These are phyloP conservation scores for Melanogaster broomeanus DNA, from an alignment of 768 basidiomycete genomes.

Conservation along the genomic window DNA sequence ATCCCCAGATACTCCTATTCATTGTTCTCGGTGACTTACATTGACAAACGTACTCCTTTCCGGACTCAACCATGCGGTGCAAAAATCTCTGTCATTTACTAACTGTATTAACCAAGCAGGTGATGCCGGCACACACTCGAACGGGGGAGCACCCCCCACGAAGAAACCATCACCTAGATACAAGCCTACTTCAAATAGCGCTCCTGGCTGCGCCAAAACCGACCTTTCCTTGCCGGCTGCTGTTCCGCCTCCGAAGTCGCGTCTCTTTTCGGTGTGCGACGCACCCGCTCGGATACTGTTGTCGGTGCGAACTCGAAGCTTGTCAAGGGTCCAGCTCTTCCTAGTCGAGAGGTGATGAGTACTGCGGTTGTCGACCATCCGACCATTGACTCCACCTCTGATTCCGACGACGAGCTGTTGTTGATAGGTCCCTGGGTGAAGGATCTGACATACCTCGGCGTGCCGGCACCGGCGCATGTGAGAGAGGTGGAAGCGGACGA, in stretches of 20 bases:
- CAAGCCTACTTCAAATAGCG: slow-evolving; percentile 36
- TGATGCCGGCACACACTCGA: slow-evolving; percentile 9
- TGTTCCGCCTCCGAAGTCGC: neutral
- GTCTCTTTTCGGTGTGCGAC: slow-evolving; percentile 26
- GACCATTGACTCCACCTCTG: slow-evolving; percentile 11
- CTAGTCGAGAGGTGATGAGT: neutral
- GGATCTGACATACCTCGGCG: slow-evolving; percentile 23
- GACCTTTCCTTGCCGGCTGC: slow-evolving; percentile 4
- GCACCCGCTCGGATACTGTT: slow-evolving; percentile 53
- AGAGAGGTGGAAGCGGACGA: slow-evolving; percentile 21
- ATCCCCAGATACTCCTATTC: neutral
- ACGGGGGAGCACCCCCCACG: slow-evolving; percentile 7
- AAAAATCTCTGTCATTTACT: slow-evolving; percentile 3
- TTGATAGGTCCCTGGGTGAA: slow-evolving; percentile 21
- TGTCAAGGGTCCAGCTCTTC: slow-evolving; percentile 3
- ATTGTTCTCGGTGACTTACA: neutral
- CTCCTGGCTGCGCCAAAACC: slow-evolving; percentile 41
- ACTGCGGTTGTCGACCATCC: neutral
- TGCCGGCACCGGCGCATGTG: slow-evolving; percentile 1
- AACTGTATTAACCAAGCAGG: slow-evolving; percentile 9
- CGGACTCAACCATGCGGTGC: neutral
- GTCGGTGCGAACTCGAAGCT: slow-evolving; percentile 33
- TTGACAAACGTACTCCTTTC: neutral
- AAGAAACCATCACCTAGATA: slow-evolving; percentile 13
- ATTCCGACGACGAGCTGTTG: slow-evolving; percentile 27